Base-by-base conservation (phyloP, 257 asterid genomes). In the Solanum etuberosum region DNA sequence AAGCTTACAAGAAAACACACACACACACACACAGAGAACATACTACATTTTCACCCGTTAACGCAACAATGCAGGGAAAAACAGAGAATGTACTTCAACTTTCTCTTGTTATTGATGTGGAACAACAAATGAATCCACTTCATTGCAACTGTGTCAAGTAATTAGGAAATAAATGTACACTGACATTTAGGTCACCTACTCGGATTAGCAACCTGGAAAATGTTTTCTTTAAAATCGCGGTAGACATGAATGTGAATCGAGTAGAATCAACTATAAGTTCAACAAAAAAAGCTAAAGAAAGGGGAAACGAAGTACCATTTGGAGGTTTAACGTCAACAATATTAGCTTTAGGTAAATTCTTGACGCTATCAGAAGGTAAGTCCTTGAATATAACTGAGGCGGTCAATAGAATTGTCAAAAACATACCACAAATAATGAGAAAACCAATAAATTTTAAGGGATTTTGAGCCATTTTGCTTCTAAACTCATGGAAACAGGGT, bases 361-460 rank as follows among this genome's bases (percentile, higher is more conserved):
- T 89, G 42, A 91, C 78, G 23, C 68, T 82, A 87, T 93, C 91
- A 27, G 92, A 86, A 87, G 94, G 91, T 12, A 91, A 93, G 91
- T 90, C 91, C 89, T 82, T 88, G 7, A 92, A 48, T 73, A 93
- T 87, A 2, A 91, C 93, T n/a, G 92, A 86, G 8, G 92, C 25
- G 3, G 94, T 91, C 89, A 95, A 90, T 90, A 95, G 71, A 84
- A 93, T 93, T 31, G 96, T 93, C 83, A 92, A 89, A 32, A 91
- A 91, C 95, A 95, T 90, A 81, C 92, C 88, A 43, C 86, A 10
- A 70, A 87, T 87, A 6, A 94, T 46, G 11, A 91, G 88, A n/a
- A 91, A 51, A 29, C 91, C 95, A 91, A 87, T 89, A 82, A 91
- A 85, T 61, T 91, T 94, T 89, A 90, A 29, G 35, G 85, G 90